Percentiles rank a stretch among this genome's conserved stretches.
These are phyloP conservation scores for Plasmodium malariae DNA, from an alignment of 169 alveolate species.

Conservation along the genomic window DNA sequence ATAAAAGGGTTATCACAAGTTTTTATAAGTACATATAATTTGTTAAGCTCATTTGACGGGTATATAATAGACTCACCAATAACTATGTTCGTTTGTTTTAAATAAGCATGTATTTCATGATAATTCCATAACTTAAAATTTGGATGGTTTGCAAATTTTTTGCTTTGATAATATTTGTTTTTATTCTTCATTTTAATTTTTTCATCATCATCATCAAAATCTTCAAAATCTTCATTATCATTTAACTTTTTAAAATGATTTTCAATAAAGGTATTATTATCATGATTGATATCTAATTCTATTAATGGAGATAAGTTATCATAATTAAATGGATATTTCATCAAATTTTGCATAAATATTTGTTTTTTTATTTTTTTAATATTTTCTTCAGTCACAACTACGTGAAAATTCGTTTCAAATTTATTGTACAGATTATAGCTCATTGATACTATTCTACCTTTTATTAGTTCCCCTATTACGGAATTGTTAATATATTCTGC, in stretches of 20 bases:
- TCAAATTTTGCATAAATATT: conserved; percentile 8
- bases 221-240: conserved; percentile 64
- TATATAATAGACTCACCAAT: conserved; percentile 87
- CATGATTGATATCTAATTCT: conserved; percentile 40
- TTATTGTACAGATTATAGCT: conserved; percentile 20
- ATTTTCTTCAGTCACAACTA: conserved; percentile 70
- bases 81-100: conserved; percentile 66
- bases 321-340: conserved; percentile 11
- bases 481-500: conserved; percentile 37
- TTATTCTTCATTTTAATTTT: conserved; percentile 36
- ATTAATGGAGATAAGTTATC: conserved; percentile 42
- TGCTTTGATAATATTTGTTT: conserved; percentile 70
- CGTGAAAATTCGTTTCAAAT: conserved; percentile 58
- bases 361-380: conserved; percentile 41
- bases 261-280: conserved; percentile 37
- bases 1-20: conserved; percentile 86
- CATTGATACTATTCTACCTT: conserved; percentile 46
- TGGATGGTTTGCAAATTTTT: conserved; percentile 37
- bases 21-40: conserved; percentile 82
- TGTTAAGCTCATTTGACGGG: conserved; percentile 84
- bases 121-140: conserved; percentile 64
- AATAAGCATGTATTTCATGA: conserved; percentile 47
- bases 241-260: conserved; percentile 60
- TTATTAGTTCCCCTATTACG: conserved; percentile 37
- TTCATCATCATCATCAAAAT: conserved; percentile 40